These are phyloP conservation scores for Mycena latifolia DNA, from an alignment of 768 basidiomycete species.

Conservation along the genomic window DNA sequence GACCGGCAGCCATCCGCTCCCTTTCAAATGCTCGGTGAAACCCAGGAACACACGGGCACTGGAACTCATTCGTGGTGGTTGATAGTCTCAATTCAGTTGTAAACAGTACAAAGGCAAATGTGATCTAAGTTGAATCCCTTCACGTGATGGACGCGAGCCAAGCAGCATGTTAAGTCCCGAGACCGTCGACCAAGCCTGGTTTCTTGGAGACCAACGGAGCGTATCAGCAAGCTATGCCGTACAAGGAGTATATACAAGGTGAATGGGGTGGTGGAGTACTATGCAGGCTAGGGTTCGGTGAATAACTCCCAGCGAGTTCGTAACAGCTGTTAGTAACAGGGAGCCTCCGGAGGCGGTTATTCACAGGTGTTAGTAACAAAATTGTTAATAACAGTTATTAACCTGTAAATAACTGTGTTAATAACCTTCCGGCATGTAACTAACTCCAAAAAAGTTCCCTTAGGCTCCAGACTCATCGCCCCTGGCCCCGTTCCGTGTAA, in stretches of 20 bases:
- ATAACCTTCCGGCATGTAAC: neutral
- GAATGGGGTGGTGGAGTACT: too few relatives aligned
- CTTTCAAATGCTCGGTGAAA: neutral
- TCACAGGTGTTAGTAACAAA: too few relatives aligned
- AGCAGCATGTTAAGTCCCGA: too few relatives aligned
- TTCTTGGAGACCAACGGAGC: too few relatives aligned
- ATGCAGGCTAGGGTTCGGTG: neutral
- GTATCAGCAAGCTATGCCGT: too few relatives aligned
- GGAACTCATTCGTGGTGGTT: conserved; percentile 4
- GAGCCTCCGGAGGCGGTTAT: neutral
- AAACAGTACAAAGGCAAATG: too few relatives aligned
- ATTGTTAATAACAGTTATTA: conserved; percentile 5
- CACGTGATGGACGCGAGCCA: too few relatives aligned
- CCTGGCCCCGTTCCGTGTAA: too few relatives aligned
- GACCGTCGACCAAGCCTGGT: too few relatives aligned
- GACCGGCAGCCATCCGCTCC: neutral
- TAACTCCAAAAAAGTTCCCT: neutral
- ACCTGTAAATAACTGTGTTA: neutral
- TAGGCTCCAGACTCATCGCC: too few relatives aligned
- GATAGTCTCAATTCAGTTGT: neutral
- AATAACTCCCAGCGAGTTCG: neutral
- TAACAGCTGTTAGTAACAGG: neutral
- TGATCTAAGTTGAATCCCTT: too few relatives aligned
- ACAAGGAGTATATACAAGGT: too few relatives aligned
- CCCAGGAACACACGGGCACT: conserved; percentile 5